Percentiles rank a stretch among this genome's conserved stretches.
phyloP scores from a whole-genome alignment of 345 rosid species.

The Combretum micranthum region DNA sequence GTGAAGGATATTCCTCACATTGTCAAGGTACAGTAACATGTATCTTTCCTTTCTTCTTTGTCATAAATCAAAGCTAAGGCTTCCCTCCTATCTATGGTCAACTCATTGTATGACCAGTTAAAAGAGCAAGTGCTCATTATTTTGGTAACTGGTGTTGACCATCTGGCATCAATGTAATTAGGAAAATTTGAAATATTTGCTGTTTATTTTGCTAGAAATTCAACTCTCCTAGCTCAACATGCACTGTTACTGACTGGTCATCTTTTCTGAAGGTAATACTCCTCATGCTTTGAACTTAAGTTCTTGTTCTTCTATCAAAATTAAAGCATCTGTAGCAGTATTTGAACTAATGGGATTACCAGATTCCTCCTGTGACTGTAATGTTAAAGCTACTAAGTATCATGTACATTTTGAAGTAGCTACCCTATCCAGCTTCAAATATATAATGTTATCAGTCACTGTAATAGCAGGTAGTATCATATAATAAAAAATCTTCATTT shows the following conservation, averaged over 20 bases:
- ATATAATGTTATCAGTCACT: too few relatives aligned
- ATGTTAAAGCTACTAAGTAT: too few relatives aligned
- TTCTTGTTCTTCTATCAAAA: background rate
- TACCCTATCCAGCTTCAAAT: too few relatives aligned
- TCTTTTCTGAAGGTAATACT: slow-evolving; percentile 73
- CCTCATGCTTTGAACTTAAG: slow-evolving; percentile 5
- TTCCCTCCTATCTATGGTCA: background rate
- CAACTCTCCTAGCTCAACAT: slow-evolving; percentile 76
- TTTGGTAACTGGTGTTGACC: background rate
- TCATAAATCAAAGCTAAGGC: slow-evolving; percentile 3
- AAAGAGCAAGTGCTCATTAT: too few relatives aligned
- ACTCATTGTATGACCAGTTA: too few relatives aligned
- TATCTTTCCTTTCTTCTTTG: slow-evolving; percentile 7
- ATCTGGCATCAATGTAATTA: slow-evolving; percentile 1
- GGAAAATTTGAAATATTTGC: slow-evolving; percentile 8
- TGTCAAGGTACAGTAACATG: slow-evolving; percentile 50
- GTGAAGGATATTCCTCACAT: slow-evolving; percentile 76
- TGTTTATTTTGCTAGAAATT: slow-evolving; percentile 55
- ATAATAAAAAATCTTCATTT: too few relatives aligned
- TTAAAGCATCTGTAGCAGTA: too few relatives aligned
- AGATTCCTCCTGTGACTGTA: too few relatives aligned
- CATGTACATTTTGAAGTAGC: too few relatives aligned
- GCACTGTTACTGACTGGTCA: slow-evolving; percentile 74
- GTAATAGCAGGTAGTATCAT: too few relatives aligned
- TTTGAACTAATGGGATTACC: too few relatives aligned